phyloP scores from a whole-genome alignment of 352 stramenopile genomes.

The Phytophthora sp. region DNA sequence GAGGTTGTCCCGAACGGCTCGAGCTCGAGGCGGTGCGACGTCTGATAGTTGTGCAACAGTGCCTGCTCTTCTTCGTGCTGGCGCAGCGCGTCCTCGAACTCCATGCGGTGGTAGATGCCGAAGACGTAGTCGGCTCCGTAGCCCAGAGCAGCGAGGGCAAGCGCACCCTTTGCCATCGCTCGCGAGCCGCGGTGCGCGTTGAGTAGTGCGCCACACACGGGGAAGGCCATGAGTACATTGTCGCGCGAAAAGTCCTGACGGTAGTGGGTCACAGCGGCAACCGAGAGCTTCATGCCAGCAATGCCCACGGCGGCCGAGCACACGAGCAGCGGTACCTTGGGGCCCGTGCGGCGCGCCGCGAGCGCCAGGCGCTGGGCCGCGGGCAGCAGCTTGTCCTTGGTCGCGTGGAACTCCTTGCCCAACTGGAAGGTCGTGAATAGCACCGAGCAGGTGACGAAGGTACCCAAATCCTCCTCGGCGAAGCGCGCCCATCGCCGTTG shows the following conservation, averaged over 20 bases:
- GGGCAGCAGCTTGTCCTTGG: slow-evolving; percentile 13
- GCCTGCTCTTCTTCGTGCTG: slow-evolving; percentile 26
- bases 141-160: slow-evolving; percentile 46
- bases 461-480: slow-evolving; percentile 50
- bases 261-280: slow-evolving; percentile 48
- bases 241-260: slow-evolving; percentile 64
- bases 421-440: slow-evolving; percentile 38
- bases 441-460: slow-evolving; percentile 37
- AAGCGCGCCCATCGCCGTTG: slow-evolving; percentile 53
- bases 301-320: slow-evolving; percentile 53
- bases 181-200: slow-evolving; percentile 48
- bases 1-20: slow-evolving; percentile 13
- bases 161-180: slow-evolving; percentile 45
- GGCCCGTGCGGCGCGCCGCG: slow-evolving; percentile 40
- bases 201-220: slow-evolving; percentile 52
- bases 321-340: slow-evolving; percentile 47
- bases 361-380: slow-evolving; percentile 30
- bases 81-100: slow-evolving; percentile 33
- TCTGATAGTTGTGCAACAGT: slow-evolving; percentile 13
- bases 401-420: slow-evolving; percentile 39
- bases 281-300: slow-evolving; percentile 62
- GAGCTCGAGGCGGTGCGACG: slow-evolving; percentile 3
- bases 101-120: slow-evolving; percentile 32
- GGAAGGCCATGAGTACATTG: slow-evolving; percentile 59
- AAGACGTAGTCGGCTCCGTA: slow-evolving; percentile 48